phyloP scores from a whole-genome alignment of 768 basidiomycete species.

The Calocybe gangraenosa region DNA sequence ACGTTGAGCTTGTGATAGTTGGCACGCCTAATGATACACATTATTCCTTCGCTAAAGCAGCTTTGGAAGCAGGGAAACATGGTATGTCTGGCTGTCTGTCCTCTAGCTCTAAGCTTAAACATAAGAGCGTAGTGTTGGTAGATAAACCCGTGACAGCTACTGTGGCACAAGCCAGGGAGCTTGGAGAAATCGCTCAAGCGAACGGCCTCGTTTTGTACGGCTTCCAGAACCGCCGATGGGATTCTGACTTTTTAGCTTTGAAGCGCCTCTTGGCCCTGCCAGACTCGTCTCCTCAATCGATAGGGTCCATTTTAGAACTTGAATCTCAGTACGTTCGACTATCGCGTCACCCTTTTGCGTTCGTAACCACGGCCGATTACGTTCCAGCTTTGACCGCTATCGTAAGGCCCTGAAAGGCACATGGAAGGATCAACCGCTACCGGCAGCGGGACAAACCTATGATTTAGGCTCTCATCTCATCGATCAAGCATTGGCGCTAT shows the following conservation, averaged over 20 bases:
- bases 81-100: conserved; percentile 32
- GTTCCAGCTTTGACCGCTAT: conserved; percentile 68
- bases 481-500: conserved; percentile 72
- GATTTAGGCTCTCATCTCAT: conserved; percentile 81
- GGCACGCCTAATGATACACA: conserved; percentile 76
- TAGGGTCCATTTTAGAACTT: conserved; percentile 66
- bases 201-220: conserved; percentile 64
- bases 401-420: conserved; percentile 58
- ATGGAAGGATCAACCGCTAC: conserved; percentile 74
- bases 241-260: conserved; percentile 72
- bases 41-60: conserved; percentile 60
- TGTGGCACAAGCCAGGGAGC: conserved; percentile 51
- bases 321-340: conserved; percentile 60
- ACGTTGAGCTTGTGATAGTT: conserved; percentile 66
- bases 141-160: conserved; percentile 77
- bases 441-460: conserved; percentile 64
- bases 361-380: neutral
- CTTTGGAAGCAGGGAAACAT: conserved; percentile 68
- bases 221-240: conserved; percentile 76
- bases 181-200: conserved; percentile 52
- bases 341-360: neutral
- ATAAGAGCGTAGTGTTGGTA: conserved; percentile 51
- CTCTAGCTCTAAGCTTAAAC: neutral
- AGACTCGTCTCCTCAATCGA: conserved; percentile 41
- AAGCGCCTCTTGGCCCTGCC: conserved; percentile 54